Evolutionary conservation across 805 yeast genomes (phyloP).

Genomic region (Suhomyces sp.): DNA sequence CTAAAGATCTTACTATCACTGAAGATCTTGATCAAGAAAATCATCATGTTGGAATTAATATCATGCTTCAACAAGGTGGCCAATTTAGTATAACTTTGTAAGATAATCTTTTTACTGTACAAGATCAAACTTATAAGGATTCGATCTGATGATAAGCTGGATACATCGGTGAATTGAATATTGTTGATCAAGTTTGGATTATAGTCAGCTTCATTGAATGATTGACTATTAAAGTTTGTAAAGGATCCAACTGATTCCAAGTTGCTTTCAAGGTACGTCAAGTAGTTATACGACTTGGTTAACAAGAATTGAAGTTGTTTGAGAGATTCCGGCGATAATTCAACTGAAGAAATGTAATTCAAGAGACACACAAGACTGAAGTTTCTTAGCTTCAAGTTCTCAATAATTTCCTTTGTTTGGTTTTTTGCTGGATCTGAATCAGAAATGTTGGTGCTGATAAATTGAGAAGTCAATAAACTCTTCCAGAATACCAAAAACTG

Average conservation of each 20-base stretch:
- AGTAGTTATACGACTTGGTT: conserved; percentile 39
- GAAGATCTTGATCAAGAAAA: conserved; percentile 36
- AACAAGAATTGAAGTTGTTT: conserved; percentile 41
- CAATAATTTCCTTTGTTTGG: conserved; percentile 27
- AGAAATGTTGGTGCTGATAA: conserved; percentile 21
- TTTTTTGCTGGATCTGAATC: conserved; percentile 11
- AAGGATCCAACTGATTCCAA: conserved; percentile 29
- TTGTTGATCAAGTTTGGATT: conserved; percentile 29
- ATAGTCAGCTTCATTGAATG: conserved; percentile 28
- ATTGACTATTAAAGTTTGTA: conserved; percentile 27
- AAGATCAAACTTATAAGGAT: conserved; percentile 32
- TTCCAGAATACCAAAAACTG: conserved; percentile 46
- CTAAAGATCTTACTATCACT: conserved; percentile 34
- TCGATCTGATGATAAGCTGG: conserved; percentile 22
- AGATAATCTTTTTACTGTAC: conserved; percentile 34
- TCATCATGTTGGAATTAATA: conserved; percentile 40
- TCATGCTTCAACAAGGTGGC: conserved; percentile 34
- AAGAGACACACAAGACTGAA: conserved; percentile 38
- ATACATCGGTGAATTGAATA: conserved; percentile 25
- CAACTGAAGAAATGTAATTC: conserved; percentile 37
- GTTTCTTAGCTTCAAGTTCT: conserved; percentile 36
- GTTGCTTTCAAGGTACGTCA: conserved; percentile 38
- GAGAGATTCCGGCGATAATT: conserved; percentile 37
- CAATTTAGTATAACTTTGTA: conserved; percentile 34
- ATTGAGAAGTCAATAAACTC: conserved; percentile 42